Base-by-base conservation (phyloP, 2,329 filamentous ascomycete species). In the Hypoxylon sp. region DNA sequence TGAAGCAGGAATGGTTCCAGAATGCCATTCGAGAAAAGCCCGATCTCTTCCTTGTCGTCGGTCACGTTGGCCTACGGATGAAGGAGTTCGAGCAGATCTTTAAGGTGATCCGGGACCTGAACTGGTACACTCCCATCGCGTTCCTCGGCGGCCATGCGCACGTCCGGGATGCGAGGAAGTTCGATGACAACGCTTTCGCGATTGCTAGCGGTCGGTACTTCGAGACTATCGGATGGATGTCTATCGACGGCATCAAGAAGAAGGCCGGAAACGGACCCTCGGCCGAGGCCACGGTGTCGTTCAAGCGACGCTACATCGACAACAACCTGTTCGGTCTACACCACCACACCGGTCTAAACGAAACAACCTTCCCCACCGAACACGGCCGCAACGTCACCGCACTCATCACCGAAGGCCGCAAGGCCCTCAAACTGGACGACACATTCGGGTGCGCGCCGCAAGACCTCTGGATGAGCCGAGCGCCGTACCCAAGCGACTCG, bases 141-240 rank as follows among this genome's bases (percentile, higher is more conserved):
- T 94, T 98, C 80, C 96, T 98, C 67, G 95, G 93, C 7, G 95
- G 95, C 0, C 95, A 98, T 76, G 89, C 89, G 1, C 95, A 98
- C 77, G 93, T 98, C 50, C 90, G 95, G 7, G 94, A 98, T 76
- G 93, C 93, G 72, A 88, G 88, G 43, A 88, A 86, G 65, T 98
- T 93, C 74, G 95, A 98, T 78, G 86, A 87, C 41, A 90, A 89
- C 59, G 89, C 94, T 0, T 90, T 92, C 68, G 94, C 91, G 0
- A 83, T 98, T 4, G 94, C 94, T 43, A 96, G 93, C 73, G 95
- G 95, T 3, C 88, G 95, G 0, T 98, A 98, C 79, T 91, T 98
- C 84, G 95, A 98, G 82, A 98, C 95, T 0, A 90, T 98, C 53
- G 95, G 95, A 1, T 98, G 96, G 86, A 89, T 96, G 87, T 97